Evolutionary conservation across 805 yeast genomes (phyloP).

Genomic region (Blastobotrys parvus): DNA sequence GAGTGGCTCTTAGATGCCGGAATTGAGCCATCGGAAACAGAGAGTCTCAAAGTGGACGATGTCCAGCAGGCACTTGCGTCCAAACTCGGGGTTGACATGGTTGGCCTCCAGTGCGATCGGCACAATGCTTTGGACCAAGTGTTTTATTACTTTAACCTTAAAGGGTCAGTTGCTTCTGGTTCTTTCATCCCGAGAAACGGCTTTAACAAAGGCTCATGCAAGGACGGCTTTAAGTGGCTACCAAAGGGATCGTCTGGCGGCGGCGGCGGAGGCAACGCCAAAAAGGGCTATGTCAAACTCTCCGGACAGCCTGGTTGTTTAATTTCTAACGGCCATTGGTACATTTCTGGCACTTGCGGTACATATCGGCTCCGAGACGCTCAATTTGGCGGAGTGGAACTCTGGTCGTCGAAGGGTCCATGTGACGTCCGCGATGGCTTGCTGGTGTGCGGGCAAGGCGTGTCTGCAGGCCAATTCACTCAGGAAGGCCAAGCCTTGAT

Average conservation of each 20-base stretch:
- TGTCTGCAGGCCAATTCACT: slow-evolving; percentile 49
- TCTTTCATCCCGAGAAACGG: slow-evolving; percentile 54
- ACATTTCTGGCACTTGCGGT: slow-evolving; percentile 69
- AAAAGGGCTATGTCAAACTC: slow-evolving; percentile 42
- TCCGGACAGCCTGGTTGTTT: slow-evolving; percentile 60
- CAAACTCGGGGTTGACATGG: slow-evolving; percentile 44
- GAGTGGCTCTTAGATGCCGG: slow-evolving; percentile 59
- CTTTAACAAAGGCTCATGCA: slow-evolving; percentile 46
- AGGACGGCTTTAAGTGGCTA: slow-evolving; percentile 59
- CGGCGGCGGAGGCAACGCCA: slow-evolving; percentile 27
- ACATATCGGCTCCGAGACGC: slow-evolving; percentile 51
- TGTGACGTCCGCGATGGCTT: slow-evolving; percentile 41
- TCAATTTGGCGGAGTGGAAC: slow-evolving; percentile 62
- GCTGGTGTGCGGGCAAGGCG: slow-evolving; percentile 28
- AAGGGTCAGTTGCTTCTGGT: slow-evolving; percentile 65
- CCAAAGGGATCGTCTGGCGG: slow-evolving; percentile 49
- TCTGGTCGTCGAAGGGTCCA: slow-evolving; percentile 63
- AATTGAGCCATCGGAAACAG: slow-evolving; percentile 53
- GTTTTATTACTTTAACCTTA: slow-evolving; percentile 74
- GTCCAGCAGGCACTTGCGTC: slow-evolving; percentile 28
- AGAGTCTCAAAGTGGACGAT: slow-evolving; percentile 46
- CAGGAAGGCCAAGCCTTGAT: slow-evolving; percentile 41
- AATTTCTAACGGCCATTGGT: slow-evolving; percentile 83
- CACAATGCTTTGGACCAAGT: slow-evolving; percentile 47
- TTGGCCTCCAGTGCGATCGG: slow-evolving; percentile 47